These are phyloP conservation scores for Scedosporium dehoogii DNA, from an alignment of 2,329 filamentous ascomycete genomes.

Conservation along the genomic window DNA sequence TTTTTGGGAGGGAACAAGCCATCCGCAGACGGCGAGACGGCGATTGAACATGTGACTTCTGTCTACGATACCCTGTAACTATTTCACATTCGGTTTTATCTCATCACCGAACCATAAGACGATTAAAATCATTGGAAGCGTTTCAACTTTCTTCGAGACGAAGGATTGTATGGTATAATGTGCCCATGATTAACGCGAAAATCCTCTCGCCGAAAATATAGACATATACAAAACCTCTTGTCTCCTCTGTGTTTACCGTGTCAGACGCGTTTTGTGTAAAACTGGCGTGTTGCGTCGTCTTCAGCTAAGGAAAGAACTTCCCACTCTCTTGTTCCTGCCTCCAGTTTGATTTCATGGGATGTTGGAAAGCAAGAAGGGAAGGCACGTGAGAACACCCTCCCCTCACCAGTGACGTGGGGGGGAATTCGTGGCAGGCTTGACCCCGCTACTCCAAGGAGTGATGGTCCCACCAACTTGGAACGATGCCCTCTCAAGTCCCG, in stretches of 20 bases:
- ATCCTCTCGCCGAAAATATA: not conserved
- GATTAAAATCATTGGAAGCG: not conserved
- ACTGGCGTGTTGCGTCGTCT: not conserved
- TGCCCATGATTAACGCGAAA: not conserved
- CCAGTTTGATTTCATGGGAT: no score
- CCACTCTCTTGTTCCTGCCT: not conserved
- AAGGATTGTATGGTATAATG: not conserved
- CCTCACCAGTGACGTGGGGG: no score
- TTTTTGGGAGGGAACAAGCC: not conserved
- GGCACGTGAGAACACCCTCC: no score
- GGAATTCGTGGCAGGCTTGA: no score
- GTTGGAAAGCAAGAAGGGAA: no score
- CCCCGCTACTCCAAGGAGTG: no score
- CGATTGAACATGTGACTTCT: constrained; percentile 2
- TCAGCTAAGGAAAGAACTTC: not conserved
- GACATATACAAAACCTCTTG: not conserved
- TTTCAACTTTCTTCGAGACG: not conserved
- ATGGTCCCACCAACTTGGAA: no score
- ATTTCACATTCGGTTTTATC: constrained; percentile 5
- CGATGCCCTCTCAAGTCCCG: no score
- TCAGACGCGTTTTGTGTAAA: not conserved
- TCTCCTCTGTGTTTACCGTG: not conserved
- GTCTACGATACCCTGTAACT: constrained; percentile 7
- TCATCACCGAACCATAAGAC: not conserved
- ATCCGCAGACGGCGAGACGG: not conserved